Base-by-base conservation (phyloP, 768 basidiomycete species). In the Podaxis sp. region DNA sequence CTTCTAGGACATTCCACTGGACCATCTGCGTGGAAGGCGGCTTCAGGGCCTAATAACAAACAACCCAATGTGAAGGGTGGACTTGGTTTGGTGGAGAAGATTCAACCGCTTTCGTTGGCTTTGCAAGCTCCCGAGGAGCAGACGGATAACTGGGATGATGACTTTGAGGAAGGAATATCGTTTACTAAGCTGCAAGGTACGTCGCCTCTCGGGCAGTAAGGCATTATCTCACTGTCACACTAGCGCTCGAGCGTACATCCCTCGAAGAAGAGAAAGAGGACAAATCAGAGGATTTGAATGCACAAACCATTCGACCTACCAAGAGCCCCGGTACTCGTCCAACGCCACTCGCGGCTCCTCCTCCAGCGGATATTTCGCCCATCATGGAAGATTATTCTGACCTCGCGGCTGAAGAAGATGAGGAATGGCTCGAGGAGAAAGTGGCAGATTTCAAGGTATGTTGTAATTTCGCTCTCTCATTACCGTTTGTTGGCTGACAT, bases 121-220 rank as follows among this genome's bases (percentile, higher is more conserved):
- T 75, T 91, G 24, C 88, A 86, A 63, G 82, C 85, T 24, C 90
- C 89, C 17, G 91, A 95, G 76, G 89, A 93, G 66, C 91, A 93
- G 71, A 91, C 89, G 1, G 95, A 97, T 71, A 96, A 95, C 66
- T 99, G 97, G 97, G 97, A 99, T 69, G 93, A 95, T 66, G 97
- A 99, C 70, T 99, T 99, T 66, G 94, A 95, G 71, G 94, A 93
- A 66, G 94, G 90, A 1, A 94, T 95, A 37, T 94, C 93, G 0
- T 85, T 93, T 57, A 86, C 89, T 7, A 96, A 95, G 73, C 73
- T 96, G 33, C 90, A 90, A 77, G 88, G 82, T 82, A 38, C 19
- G 71, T 66, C 2, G 1, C 49, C 49, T 8, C 38, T 15, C 27
- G 27, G 19, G 33, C 22, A 67, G 59, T 5, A 37, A 43, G 24